Conservation (phyloP, 1,139 yeast species). For the Kluyveromyces marxianus region DNA sequence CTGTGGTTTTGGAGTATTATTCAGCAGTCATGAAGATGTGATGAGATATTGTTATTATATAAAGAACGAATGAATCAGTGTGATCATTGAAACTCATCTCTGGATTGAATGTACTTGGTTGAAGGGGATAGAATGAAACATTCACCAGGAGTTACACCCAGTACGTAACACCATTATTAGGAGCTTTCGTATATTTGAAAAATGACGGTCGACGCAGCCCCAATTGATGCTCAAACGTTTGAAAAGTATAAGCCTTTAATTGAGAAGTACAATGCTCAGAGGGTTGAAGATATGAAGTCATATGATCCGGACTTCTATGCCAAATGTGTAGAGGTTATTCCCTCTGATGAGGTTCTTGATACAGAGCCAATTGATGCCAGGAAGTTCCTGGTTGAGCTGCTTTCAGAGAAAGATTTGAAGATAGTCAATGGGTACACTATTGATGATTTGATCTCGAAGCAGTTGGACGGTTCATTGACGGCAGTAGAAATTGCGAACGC, state of each 20-base stretch:
- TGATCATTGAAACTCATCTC: too few species aligned
- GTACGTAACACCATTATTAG: neutral
- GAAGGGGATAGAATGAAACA: too few species aligned
- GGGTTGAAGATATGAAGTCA: slow-evolving; percentile 13
- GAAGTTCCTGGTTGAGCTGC: slow-evolving; percentile 32
- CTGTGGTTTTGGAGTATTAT: too few species aligned
- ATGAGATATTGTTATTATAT: too few species aligned
- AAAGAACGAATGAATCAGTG: too few species aligned
- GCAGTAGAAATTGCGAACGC: slow-evolving; percentile 30
- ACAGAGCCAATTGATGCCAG: slow-evolving; percentile 33
- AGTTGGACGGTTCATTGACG: slow-evolving; percentile 24
- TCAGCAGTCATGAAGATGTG: too few species aligned
- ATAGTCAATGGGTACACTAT: slow-evolving; percentile 36
- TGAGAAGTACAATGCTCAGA: slow-evolving; percentile 16
- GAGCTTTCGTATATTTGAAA: neutral
- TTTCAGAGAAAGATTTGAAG: slow-evolving; percentile 32
- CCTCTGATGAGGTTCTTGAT: slow-evolving; percentile 27
- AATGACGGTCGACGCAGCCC: neutral
- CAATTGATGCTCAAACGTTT: slow-evolving; percentile 12
- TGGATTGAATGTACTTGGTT: too few species aligned
- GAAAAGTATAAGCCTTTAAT: slow-evolving; percentile 15
- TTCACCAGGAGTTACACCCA: neutral
- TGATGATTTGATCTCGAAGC: slow-evolving; percentile 33
- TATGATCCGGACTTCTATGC: slow-evolving; percentile 20
- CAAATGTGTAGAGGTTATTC: slow-evolving; percentile 19